These are phyloP conservation scores for Tagetes erecta DNA, from an alignment of 129 eudicot species.

Conservation along the genomic window DNA sequence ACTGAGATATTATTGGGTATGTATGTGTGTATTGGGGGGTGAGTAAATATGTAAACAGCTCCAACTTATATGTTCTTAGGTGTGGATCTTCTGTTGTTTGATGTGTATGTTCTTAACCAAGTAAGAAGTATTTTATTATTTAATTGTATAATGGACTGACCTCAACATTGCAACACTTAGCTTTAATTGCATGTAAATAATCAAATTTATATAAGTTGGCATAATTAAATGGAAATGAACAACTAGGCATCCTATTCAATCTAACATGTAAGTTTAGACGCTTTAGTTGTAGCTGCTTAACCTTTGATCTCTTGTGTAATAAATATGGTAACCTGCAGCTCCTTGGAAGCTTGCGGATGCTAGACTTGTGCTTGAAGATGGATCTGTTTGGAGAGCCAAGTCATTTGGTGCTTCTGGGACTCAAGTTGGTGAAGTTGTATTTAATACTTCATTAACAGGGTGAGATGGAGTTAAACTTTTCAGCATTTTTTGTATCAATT, in stretches of 20 bases:
- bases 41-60: not conserved
- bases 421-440: conserved; percentile 98
- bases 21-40: too few relatives aligned
- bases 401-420: conserved; percentile 98
- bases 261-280: not conserved
- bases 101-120: conserved; percentile 3
- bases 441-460: conserved; percentile 96
- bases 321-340: conserved; percentile 28
- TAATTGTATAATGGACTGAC: too few relatives aligned
- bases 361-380: conserved; percentile 95
- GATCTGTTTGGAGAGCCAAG: conserved; percentile 92
- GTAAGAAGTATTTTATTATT: not conserved
- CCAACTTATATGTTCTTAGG: not conserved
- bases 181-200: not conserved
- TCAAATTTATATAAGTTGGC: not conserved
- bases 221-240: not conserved
- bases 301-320: not conserved
- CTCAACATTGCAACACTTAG: not conserved
- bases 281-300: not conserved
- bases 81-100: not conserved
- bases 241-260: not conserved
- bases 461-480: conserved; percentile 32
- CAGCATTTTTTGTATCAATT: not conserved
- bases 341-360: conserved; percentile 99
- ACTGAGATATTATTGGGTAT: too few relatives aligned